Conservation (phyloP, 495 filamentous ascomycete species). For the Barbatosphaeria neglecta region DNA sequence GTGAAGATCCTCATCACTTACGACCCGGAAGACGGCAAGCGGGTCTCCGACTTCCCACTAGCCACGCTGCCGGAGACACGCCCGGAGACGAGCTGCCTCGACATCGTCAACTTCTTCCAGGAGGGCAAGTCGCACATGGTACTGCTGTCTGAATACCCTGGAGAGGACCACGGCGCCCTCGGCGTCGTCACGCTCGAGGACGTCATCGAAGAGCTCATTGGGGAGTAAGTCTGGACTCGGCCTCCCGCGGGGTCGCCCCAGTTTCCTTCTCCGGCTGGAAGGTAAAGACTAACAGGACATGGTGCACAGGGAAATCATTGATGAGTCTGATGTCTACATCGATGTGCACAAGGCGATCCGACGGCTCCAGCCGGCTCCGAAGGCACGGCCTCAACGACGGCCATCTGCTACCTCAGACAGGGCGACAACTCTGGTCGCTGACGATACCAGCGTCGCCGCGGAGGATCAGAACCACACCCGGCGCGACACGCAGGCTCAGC, state of each 20-base stretch:
- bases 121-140: slow-evolving; percentile 99
- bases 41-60: slow-evolving; percentile 78
- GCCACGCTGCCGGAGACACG: slow-evolving; percentile 91
- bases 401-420: slow-evolving; percentile 8
- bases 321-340: slow-evolving; percentile 89
- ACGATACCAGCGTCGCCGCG: slow-evolving; percentile 5
- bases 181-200: slow-evolving; percentile 95
- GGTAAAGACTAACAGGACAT: slow-evolving; percentile 8
- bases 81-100: slow-evolving; percentile 88
- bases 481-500: slow-evolving; percentile 1
- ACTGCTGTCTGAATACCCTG: slow-evolving; percentile 79
- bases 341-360: slow-evolving; percentile 96
- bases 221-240: slow-evolving; percentile 86
- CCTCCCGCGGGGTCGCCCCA: too few species aligned
- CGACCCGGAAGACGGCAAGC: slow-evolving; percentile 81
- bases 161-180: slow-evolving; percentile 76
- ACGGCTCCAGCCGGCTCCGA: slow-evolving; percentile 38
- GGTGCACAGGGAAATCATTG: slow-evolving; percentile 54
- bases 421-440: background rate
- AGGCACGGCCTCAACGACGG: slow-evolving; percentile 16
- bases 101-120: slow-evolving; percentile 99
- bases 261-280: slow-evolving; percentile 2
- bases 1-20: slow-evolving; percentile 99
- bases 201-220: slow-evolving; percentile 96
- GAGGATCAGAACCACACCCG: slow-evolving; percentile 3